Conservation (phyloP, 352 stramenopile genomes). For the Pythium brassicae region DNA sequence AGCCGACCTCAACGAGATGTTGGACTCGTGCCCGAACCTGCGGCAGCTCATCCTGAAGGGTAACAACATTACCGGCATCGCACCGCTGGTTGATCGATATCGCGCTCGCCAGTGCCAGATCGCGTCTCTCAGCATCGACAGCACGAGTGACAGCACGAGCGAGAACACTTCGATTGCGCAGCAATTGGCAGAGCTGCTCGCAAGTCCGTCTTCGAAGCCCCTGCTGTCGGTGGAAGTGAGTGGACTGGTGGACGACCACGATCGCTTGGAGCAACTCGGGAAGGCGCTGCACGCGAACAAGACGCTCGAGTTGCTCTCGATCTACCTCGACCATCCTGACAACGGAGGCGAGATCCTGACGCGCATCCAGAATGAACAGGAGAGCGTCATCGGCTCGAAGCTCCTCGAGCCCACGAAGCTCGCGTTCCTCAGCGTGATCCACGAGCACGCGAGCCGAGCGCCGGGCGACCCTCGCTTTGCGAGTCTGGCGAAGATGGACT, state of each 20-base stretch:
- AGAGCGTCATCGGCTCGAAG: slow-evolving; percentile 13
- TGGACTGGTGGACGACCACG: background rate
- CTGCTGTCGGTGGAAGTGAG: slow-evolving; percentile 13
- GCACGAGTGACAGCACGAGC: slow-evolving; percentile 6
- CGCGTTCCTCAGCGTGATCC: slow-evolving; percentile 25
- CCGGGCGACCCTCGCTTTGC: too few relatives aligned
- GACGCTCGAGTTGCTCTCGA: slow-evolving; percentile 1
- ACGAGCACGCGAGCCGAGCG: background rate
- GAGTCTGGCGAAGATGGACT: background rate
- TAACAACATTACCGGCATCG: slow-evolving; percentile 15
- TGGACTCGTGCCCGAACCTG: slow-evolving; percentile 22
- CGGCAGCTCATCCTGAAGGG: slow-evolving; percentile 12
- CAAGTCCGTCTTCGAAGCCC: slow-evolving; percentile 8
- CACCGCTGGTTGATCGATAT: slow-evolving; percentile 13
- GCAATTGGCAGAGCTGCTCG: slow-evolving; percentile 16
- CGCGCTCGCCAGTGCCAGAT: slow-evolving; percentile 14
- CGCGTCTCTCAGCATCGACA: slow-evolving; percentile 14
- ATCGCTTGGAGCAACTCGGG: background rate
- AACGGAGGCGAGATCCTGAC: slow-evolving; percentile 3
- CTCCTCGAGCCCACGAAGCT: slow-evolving; percentile 15
- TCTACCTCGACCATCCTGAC: slow-evolving; percentile 3
- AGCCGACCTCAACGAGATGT: slow-evolving; percentile 14
- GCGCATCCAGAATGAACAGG: slow-evolving; percentile 8
- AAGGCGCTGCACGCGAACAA: background rate
- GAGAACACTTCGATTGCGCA: too few relatives aligned